phyloP scores from a whole-genome alignment of 176 grass and related monocot species.

The Bonia amplexicaulis region DNA sequence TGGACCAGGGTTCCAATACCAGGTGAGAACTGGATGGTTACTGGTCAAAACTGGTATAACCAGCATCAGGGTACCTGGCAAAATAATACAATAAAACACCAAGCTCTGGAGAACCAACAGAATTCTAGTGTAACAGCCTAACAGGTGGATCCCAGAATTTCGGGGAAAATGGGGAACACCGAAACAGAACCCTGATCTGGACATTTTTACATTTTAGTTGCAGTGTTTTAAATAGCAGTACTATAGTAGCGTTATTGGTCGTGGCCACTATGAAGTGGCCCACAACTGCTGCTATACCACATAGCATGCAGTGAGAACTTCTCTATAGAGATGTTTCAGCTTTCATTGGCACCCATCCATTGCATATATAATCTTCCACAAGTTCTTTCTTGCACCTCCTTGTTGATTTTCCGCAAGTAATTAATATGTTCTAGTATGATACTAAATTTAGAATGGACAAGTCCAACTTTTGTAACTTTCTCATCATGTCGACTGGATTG shows the following conservation, averaged over 20 bases:
- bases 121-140: neutral
- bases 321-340: neutral
- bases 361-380: neutral
- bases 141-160: neutral
- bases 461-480: neutral
- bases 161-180: neutral
- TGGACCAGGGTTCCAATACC: slow-evolving; percentile 10
- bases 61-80: neutral
- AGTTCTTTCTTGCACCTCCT: neutral
- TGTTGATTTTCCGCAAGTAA: neutral
- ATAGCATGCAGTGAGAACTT: neutral
- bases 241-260: neutral
- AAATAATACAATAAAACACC: neutral
- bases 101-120: neutral
- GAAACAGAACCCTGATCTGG: neutral
- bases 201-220: neutral
- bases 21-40: neutral
- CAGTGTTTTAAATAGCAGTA: neutral
- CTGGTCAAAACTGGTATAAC: neutral
- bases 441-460: neutral
- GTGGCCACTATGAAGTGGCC: neutral
- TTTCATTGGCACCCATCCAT: neutral
- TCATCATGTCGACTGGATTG: neutral
- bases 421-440: neutral
- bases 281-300: neutral